Percentiles rank a stretch among this genome's conserved stretches.
Conservation (phyloP, 352 stramenopile genomes). For the Globisporangium middletonii region DNA sequence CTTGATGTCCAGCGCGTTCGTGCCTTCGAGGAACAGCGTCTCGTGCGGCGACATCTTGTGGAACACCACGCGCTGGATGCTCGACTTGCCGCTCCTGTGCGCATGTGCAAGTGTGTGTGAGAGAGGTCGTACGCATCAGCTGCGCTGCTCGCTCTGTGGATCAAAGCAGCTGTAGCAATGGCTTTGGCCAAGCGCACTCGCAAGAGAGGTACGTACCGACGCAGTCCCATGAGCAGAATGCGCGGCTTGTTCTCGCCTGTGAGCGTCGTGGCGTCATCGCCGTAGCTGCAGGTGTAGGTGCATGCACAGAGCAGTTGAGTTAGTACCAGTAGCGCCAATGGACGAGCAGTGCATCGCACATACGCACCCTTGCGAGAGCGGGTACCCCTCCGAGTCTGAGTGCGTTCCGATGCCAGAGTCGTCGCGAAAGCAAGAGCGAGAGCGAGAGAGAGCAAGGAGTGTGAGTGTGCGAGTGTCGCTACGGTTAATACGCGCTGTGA, state of each 20-base stretch:
- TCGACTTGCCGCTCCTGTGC: slow-evolving; percentile 79
- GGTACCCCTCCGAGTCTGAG: slow-evolving; percentile 29
- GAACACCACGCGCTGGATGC: slow-evolving; percentile 96
- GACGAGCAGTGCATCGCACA: slow-evolving; percentile 3
- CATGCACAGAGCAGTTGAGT: background rate
- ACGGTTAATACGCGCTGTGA: too few species aligned
- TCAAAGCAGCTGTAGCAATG: background rate
- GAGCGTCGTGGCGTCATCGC: slow-evolving; percentile 57
- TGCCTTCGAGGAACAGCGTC: slow-evolving; percentile 91
- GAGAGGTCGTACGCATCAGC: too few species aligned
- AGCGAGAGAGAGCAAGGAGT: background rate
- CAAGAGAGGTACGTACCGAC: slow-evolving; percentile 39
- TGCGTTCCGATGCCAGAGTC: background rate
- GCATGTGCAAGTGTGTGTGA: background rate
- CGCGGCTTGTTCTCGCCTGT: slow-evolving; percentile 89
- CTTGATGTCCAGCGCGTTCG: slow-evolving; percentile 88
- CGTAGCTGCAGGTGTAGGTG: slow-evolving; percentile 36
- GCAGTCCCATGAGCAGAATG: slow-evolving; percentile 97
- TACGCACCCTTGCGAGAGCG: slow-evolving; percentile 26
- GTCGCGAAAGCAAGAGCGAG: background rate
- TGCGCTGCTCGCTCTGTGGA: too few species aligned
- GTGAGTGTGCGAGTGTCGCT: background rate
- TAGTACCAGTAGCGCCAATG: background rate
- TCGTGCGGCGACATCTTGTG: slow-evolving; percentile 98
- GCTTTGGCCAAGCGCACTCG: background rate